A percentile compares a stretch with the other conserved stretches of the same genome.
Conservation (phyloP, 345 rosid species). For the Clarkia xantiana region DNA sequence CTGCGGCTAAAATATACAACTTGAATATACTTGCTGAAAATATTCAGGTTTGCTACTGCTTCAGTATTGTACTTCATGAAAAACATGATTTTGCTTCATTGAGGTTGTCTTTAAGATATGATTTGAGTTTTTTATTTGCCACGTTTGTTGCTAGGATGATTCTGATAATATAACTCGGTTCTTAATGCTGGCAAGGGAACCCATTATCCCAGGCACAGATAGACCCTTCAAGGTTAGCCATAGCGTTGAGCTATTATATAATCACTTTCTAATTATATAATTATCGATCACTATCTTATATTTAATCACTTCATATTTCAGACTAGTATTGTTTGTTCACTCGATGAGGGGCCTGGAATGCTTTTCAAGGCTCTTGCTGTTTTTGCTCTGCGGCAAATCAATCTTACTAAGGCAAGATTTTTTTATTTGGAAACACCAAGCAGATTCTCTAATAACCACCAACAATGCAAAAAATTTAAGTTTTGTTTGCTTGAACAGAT, state of each 20-base stretch:
- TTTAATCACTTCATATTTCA: slow-evolving; percentile 9
- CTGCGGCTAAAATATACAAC: slow-evolving; percentile 69
- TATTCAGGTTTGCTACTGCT: slow-evolving; percentile 47
- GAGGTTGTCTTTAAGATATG: not conserved
- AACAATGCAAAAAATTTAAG: too few species aligned
- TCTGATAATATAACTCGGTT: slow-evolving; percentile 69
- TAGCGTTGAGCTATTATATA: not conserved
- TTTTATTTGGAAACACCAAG: not conserved
- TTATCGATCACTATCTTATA: not conserved
- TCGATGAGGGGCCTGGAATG: slow-evolving; percentile 93
- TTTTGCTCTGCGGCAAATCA: slow-evolving; percentile 72
- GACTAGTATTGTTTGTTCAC: slow-evolving; percentile 91
- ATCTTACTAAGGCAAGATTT: slow-evolving; percentile 53
- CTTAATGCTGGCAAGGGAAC: slow-evolving; percentile 84
- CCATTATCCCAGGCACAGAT: slow-evolving; percentile 59
- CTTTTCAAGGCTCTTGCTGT: slow-evolving; percentile 87
- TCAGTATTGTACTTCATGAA: too few species aligned
- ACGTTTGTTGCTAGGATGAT: slow-evolving; percentile 41
- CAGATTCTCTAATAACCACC: too few species aligned
- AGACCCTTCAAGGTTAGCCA: slow-evolving; percentile 52
- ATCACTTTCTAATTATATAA: not conserved
- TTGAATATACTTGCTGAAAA: slow-evolving; percentile 76
- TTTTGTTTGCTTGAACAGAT: slow-evolving; percentile 32
- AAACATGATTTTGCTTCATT: too few species aligned
- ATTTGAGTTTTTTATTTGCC: slow-evolving; percentile 5